These are phyloP conservation scores for Pleurotus ostreatus DNA, from an alignment of 768 basidiomycete genomes.

Conservation along the genomic window DNA sequence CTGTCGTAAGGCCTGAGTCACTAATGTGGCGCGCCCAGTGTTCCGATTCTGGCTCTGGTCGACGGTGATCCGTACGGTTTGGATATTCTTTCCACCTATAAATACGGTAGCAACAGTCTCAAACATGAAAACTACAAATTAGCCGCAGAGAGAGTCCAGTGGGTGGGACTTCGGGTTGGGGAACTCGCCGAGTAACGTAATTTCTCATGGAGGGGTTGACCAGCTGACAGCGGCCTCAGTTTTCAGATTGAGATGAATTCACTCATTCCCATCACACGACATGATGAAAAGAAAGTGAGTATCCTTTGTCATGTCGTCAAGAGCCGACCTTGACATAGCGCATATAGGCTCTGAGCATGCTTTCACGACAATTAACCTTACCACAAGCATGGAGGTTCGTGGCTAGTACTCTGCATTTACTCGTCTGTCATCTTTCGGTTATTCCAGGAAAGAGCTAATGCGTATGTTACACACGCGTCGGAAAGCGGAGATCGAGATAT, in stretches of 20 bases:
- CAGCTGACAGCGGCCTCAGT: conserved; percentile 28
- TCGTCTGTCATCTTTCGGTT: not conserved
- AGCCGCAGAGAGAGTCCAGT: conserved; percentile 64
- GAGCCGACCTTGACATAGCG: no score
- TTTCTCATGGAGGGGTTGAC: no score
- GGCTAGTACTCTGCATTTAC: conserved; percentile 6
- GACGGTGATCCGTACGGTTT: conserved; percentile 92
- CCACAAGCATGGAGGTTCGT: conserved; percentile 67
- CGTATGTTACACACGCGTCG: conserved; percentile 77
- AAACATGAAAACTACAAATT: conserved; percentile 69
- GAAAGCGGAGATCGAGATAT: conserved; percentile 90
- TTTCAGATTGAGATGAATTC: conserved; percentile 55
- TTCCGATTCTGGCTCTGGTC: conserved; percentile 76
- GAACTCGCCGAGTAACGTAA: conserved; percentile 57
- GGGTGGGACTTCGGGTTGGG: conserved; percentile 74
- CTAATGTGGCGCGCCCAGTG: conserved; percentile 32
- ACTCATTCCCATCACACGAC: conserved; percentile 63
- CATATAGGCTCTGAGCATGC: conserved; percentile 59
- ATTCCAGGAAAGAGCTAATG: conserved; percentile 69
- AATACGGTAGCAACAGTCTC: conserved; percentile 69
- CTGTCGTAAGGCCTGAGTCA: no score
- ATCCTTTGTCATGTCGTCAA: not conserved
- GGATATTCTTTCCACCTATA: conserved; percentile 88
- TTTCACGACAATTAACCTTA: conserved; percentile 39
- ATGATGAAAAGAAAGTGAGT: conserved; percentile 73